Base-by-base conservation (phyloP, 1,284 basidiomycete genomes). In the Irpex rosettiformis region DNA sequence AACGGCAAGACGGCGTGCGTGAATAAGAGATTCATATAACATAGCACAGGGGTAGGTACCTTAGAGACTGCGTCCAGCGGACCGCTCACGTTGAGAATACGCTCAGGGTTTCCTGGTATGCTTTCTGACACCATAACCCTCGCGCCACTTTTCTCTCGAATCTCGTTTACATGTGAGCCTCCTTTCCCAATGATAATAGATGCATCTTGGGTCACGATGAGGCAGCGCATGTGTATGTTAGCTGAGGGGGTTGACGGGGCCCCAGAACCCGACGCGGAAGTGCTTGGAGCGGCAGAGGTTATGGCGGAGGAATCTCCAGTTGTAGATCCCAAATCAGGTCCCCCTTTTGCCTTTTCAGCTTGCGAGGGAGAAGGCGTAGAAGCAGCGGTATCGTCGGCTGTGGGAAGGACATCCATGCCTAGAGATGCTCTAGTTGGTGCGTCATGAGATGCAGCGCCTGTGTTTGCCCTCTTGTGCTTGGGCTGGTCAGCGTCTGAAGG, bases 121-220 rank as follows among this genome's bases (percentile, higher is more conserved):
- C 94, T 94, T 76, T 98, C 95, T 18, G 94, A 97, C 47, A 98
- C 94, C 78, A 94, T 92, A 64, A 97, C 93, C 52, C 94, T 84
- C 11, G 96, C 96, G 40, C 94, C 94, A 66, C 94, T 96, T 80
- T 97, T 97, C 75, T 98, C 96, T 60, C 97, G 83, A 66, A 99
- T 99, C 76, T 99, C 96, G 71, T 98, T 98, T 70, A 99, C 96
- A 75, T 99, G 96, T 57, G 92, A 86, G 63, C 97, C 97, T 54
- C 81, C 92, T 75, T 96, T 96, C 43, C 97, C 97, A 70, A 99
- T 99, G 78, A 99, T 99, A 75, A 99, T 95, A 59, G 94, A 96
- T 16, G 97, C 97, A 74, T 99, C 97, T 76, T 98, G 95, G 8
- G 97, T 99, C 66, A 99, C 96, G 70, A 99, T 99, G 69, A 99